Percentiles rank a stretch among this genome's conserved stretches.
These are phyloP conservation scores for Corinectria fuckeliana DNA, from an alignment of 2,329 filamentous ascomycete genomes.

Conservation along the genomic window DNA sequence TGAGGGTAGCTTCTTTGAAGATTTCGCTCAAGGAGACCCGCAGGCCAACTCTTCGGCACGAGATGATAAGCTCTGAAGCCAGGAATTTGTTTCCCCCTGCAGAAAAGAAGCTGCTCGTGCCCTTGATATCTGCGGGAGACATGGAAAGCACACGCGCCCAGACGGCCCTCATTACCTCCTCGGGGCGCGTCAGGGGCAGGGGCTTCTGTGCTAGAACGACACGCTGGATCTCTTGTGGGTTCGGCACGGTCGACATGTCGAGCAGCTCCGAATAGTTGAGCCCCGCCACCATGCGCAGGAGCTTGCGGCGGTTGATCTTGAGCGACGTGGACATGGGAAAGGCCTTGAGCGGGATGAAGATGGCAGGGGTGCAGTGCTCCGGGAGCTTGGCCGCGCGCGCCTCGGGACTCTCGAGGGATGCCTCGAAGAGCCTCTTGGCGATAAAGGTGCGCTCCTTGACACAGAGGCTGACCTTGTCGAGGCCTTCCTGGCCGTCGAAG, in stretches of 20 bases:
- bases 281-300: constrained; percentile 53
- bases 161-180: constrained; percentile 55
- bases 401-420: constrained; percentile 45
- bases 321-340: constrained; percentile 58
- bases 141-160: constrained; percentile 54
- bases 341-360: constrained; percentile 55
- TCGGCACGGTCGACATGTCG: constrained; percentile 47
- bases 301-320: constrained; percentile 56
- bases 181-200: constrained; percentile 54
- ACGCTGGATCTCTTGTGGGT: constrained; percentile 45
- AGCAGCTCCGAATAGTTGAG: constrained; percentile 53
- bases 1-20: constrained; percentile 49
- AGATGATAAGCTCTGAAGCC: constrained; percentile 51
- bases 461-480: constrained; percentile 46
- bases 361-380: constrained; percentile 51
- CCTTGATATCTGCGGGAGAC: constrained; percentile 48
- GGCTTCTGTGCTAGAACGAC: constrained; percentile 47
- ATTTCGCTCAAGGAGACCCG: constrained; percentile 51
- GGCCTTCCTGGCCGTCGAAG: constrained; percentile 46
- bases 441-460: constrained; percentile 53
- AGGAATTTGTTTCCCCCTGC: constrained; percentile 55
- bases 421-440: constrained; percentile 52
- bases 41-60: constrained; percentile 52
- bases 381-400: constrained; percentile 38
- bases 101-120: constrained; percentile 53